Conservation (phyloP, 768 basidiomycete genomes). For the Leccinum disarticulatum region DNA sequence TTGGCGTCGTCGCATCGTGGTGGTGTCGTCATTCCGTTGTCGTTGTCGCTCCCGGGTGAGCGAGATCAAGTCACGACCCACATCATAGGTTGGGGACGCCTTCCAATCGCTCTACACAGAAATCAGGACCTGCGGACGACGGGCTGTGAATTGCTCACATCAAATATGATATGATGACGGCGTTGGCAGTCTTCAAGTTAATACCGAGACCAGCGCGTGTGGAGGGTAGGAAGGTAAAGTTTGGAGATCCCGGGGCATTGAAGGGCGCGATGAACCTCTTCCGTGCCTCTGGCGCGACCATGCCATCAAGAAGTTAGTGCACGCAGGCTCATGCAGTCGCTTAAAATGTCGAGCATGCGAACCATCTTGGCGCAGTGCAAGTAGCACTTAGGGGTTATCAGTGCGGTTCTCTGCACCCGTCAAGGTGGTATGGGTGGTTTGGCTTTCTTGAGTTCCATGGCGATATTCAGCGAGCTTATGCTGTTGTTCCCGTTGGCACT, state of each 20-base stretch:
- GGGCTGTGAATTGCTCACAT: conserved; percentile 54
- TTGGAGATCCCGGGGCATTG: conserved; percentile 88
- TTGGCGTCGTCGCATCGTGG: too few relatives aligned
- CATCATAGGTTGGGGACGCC: too few relatives aligned
- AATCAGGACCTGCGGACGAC: conserved; percentile 8
- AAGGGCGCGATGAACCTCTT: conserved; percentile 98
- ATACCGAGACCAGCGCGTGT: conserved; percentile 97
- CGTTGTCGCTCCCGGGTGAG: too few relatives aligned
- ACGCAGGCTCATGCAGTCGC: conserved; percentile 90
- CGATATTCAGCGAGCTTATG: conserved; percentile 95
- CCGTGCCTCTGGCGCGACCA: conserved; percentile 88
- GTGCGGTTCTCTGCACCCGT: conserved; percentile 77
- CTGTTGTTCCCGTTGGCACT: conserved; percentile 86
- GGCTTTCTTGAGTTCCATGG: conserved; percentile 99
- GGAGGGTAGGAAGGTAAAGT: conserved; percentile 95
- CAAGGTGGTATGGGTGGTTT: conserved; percentile 97
- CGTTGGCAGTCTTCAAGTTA: conserved; percentile 98
- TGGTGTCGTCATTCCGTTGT: too few relatives aligned
- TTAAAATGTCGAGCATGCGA: conserved; percentile 96
- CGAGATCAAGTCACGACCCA: too few relatives aligned
- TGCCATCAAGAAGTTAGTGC: conserved; percentile 96
- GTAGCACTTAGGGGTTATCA: conserved; percentile 68
- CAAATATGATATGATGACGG: conserved; percentile 99
- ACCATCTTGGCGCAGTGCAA: conserved; percentile 96
- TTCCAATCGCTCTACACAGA: conserved; percentile 88